Conservation (phyloP, 2,329 filamentous ascomycete species). For the Aspergillus sp. region DNA sequence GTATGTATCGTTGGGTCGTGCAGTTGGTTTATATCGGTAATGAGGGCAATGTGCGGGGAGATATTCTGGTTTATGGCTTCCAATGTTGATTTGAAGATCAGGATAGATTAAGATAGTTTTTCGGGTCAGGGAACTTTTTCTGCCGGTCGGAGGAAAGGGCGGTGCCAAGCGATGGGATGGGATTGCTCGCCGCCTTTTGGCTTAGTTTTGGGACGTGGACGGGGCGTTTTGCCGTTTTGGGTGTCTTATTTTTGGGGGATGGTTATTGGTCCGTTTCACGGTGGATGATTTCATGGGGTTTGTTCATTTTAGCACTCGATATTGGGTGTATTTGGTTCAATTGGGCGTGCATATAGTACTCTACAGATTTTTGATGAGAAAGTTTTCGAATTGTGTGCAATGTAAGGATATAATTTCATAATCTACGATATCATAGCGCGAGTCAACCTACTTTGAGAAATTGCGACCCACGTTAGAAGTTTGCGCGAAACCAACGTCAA, state of each 20-base stretch:
- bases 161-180: not conserved
- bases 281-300: not conserved
- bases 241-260: not conserved
- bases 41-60: not conserved
- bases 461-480: not conserved
- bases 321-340: too few relatives aligned
- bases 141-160: not conserved
- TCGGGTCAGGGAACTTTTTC: not conserved
- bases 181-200: too few relatives aligned
- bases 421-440: not conserved
- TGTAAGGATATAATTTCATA: not conserved
- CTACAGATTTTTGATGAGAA: not conserved
- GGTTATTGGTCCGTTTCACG: not conserved
- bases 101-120: not conserved
- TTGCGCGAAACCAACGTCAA: constrained; percentile 11
- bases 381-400: not conserved
- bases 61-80: not conserved
- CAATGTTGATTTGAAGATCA: not conserved
- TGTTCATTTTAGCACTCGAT: too few relatives aligned
- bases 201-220: too few relatives aligned
- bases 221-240: not conserved
- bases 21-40: not conserved
- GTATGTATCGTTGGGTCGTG: too few relatives aligned
- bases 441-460: not conserved
- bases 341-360: not conserved